Conservation (phyloP, 441 rosid species). For the Gossypium aridum region DNA sequence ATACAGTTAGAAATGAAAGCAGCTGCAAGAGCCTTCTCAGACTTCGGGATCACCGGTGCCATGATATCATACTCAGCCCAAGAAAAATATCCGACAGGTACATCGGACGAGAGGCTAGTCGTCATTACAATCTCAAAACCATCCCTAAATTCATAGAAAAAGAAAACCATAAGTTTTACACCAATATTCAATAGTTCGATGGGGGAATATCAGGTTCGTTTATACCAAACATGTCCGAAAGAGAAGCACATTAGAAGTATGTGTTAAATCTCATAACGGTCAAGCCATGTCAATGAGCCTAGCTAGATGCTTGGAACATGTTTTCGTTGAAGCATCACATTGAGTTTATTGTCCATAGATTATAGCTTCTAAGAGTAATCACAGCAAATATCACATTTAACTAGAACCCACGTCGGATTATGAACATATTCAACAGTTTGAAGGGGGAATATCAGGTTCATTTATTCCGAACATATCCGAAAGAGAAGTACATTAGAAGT, state of each 20-base stretch:
- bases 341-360: background rate
- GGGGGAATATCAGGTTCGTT: no score
- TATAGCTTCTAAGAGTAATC: background rate
- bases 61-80: constrained; percentile 93
- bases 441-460: no score
- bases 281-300: background rate
- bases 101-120: constrained; percentile 90
- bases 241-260: no score
- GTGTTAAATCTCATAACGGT: background rate
- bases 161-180: constrained; percentile 3
- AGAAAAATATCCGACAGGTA: constrained; percentile 91
- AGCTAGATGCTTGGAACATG: constrained; percentile 1
- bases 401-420: no score
- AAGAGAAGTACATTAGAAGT: no score
- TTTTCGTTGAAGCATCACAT: background rate
- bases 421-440: no score
- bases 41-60: constrained; percentile 78
- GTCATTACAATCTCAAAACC: constrained; percentile 79
- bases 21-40: constrained; percentile 79
- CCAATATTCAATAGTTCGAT: no score
- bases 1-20: constrained; percentile 89
- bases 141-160: constrained; percentile 34
- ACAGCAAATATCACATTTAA: no score
- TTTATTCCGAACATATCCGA: no score
- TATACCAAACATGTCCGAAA: no score